Evolutionary conservation across 2,329 filamentous ascomycete species (phyloP).

Genomic region (Sclerotinia subarctica): DNA sequence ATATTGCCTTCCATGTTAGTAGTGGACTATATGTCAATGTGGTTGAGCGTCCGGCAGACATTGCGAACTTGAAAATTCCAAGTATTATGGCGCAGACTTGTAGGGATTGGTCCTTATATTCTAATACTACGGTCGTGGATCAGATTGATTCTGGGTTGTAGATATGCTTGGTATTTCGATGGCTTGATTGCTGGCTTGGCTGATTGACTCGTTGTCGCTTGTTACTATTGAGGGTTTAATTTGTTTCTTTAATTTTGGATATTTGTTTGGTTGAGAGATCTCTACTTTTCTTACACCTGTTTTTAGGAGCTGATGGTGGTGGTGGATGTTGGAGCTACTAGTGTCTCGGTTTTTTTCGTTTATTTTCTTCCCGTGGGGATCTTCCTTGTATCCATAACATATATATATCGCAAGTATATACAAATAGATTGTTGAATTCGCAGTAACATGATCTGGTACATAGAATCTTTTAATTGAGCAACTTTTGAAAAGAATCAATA

Average conservation of each 20-base stretch:
- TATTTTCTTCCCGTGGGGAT: no score
- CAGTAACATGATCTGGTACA: no score
- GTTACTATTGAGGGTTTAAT: neutral
- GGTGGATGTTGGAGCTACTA: neutral
- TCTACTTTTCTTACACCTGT: neutral
- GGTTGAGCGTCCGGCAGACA: conserved; percentile 43
- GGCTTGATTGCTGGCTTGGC: neutral
- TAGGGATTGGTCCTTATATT: conserved; percentile 51
- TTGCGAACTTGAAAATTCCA: conserved; percentile 46
- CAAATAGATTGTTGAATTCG: no score
- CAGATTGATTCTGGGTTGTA: conserved; percentile 52
- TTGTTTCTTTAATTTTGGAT: neutral
- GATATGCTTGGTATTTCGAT: neutral
- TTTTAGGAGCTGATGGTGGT: neutral
- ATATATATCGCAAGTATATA: no score
- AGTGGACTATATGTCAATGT: conserved; percentile 43
- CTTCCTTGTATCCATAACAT: neutral
- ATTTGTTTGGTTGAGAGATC: neutral
- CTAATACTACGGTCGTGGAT: conserved; percentile 45
- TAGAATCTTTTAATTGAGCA: no score
- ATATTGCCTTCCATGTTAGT: conserved; percentile 50
- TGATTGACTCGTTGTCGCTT: neutral
- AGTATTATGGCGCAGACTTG: conserved; percentile 52
- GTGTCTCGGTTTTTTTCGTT: neutral
- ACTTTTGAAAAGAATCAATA: no score